Conservation (phyloP, 2,329 filamentous ascomycete genomes). For the Epichloe sylvatica region DNA sequence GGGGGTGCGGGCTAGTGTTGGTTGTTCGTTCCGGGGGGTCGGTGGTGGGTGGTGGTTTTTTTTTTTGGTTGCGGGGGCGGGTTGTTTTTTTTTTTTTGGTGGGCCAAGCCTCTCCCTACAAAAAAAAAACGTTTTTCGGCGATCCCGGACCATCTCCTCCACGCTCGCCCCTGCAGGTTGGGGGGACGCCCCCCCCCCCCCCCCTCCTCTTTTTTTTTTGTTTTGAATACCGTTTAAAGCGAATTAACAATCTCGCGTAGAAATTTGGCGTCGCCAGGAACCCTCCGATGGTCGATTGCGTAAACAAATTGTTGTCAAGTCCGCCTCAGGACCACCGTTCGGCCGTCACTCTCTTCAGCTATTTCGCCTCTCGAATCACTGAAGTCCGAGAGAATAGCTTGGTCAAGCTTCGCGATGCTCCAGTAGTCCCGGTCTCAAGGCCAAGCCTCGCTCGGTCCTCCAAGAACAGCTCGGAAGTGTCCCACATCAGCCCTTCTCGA, state of each 20-base stretch:
- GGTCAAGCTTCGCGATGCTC: conserved; percentile 45
- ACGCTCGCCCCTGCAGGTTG: too few species aligned
- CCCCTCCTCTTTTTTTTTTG: background rate
- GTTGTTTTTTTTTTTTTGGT: too few species aligned
- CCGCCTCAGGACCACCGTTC: conserved; percentile 55
- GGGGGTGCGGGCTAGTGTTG: too few species aligned
- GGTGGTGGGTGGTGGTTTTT: too few species aligned
- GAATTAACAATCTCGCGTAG: conserved; percentile 12
- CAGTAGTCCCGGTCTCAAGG: conserved; percentile 55
- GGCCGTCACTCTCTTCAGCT: conserved; percentile 63
- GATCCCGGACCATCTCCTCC: too few species aligned
- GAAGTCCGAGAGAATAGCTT: conserved; percentile 54
- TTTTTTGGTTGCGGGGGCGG: too few species aligned
- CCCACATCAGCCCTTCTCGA: conserved; percentile 48
- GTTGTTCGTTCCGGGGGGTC: too few species aligned
- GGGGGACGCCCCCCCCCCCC: too few species aligned
- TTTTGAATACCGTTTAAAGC: background rate
- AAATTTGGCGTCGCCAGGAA: conserved; percentile 80
- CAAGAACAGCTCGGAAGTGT: conserved; percentile 20
- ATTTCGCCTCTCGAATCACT: conserved; percentile 63
- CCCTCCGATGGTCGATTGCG: conserved; percentile 64
- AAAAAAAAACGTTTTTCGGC: too few species aligned
- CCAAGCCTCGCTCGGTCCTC: conserved; percentile 15
- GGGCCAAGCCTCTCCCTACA: too few species aligned
- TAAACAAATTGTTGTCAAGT: conserved; percentile 54